Evolutionary conservation across 2,329 filamentous ascomycete species (phyloP), one percentile per base, ranked within the genome.

Genomic region (Phaeosphaeriaceae sp.): DNA sequence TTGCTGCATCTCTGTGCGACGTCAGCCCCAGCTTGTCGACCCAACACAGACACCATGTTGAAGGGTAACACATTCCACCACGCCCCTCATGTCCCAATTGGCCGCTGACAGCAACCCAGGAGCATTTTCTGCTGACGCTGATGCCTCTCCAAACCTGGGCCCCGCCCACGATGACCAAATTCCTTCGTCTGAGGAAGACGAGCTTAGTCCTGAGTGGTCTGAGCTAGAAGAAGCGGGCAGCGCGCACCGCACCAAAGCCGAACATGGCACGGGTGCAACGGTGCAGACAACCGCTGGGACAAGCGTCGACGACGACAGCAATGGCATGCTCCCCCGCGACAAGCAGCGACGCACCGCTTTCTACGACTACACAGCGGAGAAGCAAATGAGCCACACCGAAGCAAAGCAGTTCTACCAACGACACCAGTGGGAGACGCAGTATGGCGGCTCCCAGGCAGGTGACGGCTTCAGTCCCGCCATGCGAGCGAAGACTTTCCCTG

Each of bases 341-440:
- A 83, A 81, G 71, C 84, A 86, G 72, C 80, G 83, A 56, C 89
- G 89, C 74, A 97, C 93, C 9, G 91, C 93, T 20, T 96, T 93
- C 74, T 97, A 96, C 80, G 93, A 97, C 78, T 92, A 94, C 71
- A 90, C 94, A 52, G 91, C 92, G 53, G 95, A 99, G 79, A 96
- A 95, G 71, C 91, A 94, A 72, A 91, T 97, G 88, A 96, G 90
- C 72, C 93, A 97, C 77, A 89, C 91, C 24, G 95, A 99, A 76
- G 92, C 94, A 58, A 98, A 97, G 78, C 85, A 97, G 62, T 96
- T 98, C 81, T 99, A 97, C 77, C 94, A 97, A 80, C 86, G 91
- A 65, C 93, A 92, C 78, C 91, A 93, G 77, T 82, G 89, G 57
- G 90, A 89, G 61, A 83, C 79, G 42, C 72, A 82, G 62, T 72